Conservation (phyloP, 805 yeast genomes). For the Cephaloascus fragrans region DNA sequence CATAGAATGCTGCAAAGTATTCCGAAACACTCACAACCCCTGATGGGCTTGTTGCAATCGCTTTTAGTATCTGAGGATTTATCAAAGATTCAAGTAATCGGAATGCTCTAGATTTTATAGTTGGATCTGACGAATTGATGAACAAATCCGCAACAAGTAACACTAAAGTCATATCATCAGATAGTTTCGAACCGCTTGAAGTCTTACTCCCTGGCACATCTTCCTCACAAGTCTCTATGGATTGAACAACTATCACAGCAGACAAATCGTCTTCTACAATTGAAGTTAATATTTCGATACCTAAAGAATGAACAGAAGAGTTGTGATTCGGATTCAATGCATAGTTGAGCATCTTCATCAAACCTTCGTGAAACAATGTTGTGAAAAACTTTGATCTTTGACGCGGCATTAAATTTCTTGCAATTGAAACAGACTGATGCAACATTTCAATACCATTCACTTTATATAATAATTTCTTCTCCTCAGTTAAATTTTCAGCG, state of each 20-base stretch:
- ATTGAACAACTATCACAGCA: constrained; percentile 28
- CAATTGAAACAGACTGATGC: constrained; percentile 70
- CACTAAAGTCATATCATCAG: constrained; percentile 52
- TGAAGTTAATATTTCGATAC: constrained; percentile 71
- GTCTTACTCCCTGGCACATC: too few relatives aligned
- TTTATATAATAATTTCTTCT: constrained; percentile 11
- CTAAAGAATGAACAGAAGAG: constrained; percentile 47
- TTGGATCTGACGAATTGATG: constrained; percentile 53
- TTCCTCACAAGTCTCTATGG: neutral
- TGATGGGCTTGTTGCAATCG: constrained; percentile 2
- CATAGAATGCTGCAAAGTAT: constrained; percentile 54
- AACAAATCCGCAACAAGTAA: constrained; percentile 48
- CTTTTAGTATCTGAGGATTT: constrained; percentile 33
- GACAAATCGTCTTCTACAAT: constrained; percentile 79
- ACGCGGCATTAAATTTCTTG: constrained; percentile 51
- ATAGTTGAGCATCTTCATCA: constrained; percentile 60
- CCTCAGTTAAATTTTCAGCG: constrained; percentile 2
- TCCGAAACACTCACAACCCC: constrained; percentile 21
- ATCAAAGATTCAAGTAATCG: constrained; percentile 74
- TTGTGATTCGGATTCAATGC: constrained; percentile 52
- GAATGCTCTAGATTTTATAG: constrained; percentile 70
- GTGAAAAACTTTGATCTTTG: constrained; percentile 62
- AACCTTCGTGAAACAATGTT: constrained; percentile 54
- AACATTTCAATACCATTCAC: constrained; percentile 70
- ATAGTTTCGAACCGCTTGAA: constrained; percentile 11